Evolutionary conservation across 371 early-diverging fungal species (phyloP), one percentile per base, ranked within the genome.

Genomic region (Sporodiniella umbellata): DNA sequence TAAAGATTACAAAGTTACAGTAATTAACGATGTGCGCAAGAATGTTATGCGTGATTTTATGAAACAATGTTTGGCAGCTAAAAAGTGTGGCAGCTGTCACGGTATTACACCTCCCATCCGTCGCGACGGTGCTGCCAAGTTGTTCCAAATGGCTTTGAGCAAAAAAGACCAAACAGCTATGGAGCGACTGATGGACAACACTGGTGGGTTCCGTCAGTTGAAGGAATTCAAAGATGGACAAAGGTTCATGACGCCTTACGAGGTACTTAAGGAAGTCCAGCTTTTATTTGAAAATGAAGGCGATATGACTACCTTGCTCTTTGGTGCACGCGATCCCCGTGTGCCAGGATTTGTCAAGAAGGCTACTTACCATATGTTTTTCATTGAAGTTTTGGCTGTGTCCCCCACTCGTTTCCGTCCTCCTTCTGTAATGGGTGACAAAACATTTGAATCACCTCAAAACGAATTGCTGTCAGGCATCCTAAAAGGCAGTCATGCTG

Each of bases 351-450:
- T 62, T 33, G 44, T 60, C 48, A 70, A 66, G 53, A 56, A 53
- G n/a, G 75, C 75, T 33, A 53, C 78, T 21, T 79, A 86, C 10
- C 84, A 89, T 60, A 94, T 95, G 79, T 99, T 99, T 79, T 99
- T 99, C 75, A 74, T 96, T 42, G 90, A 96, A 47, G 85, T 83
- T 14, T 68, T 99, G n/a, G 82, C 96, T 1, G 98, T 99, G 22
- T 77, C 98, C 4, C 99, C 99, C 21, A 93, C 90, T 40, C 88
- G 90, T 44, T 98, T 99, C 86, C 90, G 99, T 28, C 99, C 99
- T 24, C 83, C 95, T 17, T 87, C 88, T 7, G 80, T 88, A 46
- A 84, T 96, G 84, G 87, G 86, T 51, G 98, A 93, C 49, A 82
- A 87, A 63, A 58, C 86, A n/a, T 92, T 89, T 67, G 99, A 99